These are phyloP conservation scores for Halophytophthora polymorphica DNA, from an alignment of 352 stramenopile species.

Conservation along the genomic window DNA sequence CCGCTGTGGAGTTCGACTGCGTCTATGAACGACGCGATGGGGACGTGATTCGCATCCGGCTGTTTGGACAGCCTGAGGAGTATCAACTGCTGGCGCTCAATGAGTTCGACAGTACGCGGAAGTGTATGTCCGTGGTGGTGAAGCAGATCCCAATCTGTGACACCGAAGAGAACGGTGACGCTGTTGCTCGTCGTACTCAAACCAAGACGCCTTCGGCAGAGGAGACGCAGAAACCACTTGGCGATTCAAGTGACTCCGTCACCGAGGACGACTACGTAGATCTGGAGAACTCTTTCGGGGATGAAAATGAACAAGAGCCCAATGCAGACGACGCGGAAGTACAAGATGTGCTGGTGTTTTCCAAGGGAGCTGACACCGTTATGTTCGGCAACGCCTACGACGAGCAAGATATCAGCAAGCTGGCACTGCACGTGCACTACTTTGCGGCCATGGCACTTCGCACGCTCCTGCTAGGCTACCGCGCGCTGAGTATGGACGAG, in stretches of 20 bases:
- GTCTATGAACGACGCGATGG: conserved; percentile 72
- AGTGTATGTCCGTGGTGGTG: conserved; percentile 85
- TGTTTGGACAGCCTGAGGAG: conserved; percentile 72
- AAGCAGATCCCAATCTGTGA: conserved; percentile 30
- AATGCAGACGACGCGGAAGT: conserved; percentile 25
- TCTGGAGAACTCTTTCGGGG: conserved; percentile 21
- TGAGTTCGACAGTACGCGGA: conserved; percentile 85
- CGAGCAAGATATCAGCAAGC: conserved; percentile 69
- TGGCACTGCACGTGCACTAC: conserved; percentile 80
- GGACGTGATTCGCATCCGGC: conserved; percentile 70
- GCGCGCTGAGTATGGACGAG: conserved; percentile 52
- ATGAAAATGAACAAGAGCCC: conserved; percentile 17
- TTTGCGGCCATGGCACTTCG: conserved; percentile 87
- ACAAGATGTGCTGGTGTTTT: conserved; percentile 75
- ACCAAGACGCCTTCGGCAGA: background rate
- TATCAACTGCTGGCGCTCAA: conserved; percentile 81
- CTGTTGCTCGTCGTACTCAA: background rate
- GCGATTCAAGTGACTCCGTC: conserved; percentile 6
- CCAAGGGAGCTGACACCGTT: conserved; percentile 86
- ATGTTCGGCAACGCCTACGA: conserved; percentile 83
- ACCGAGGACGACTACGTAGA: conserved; percentile 23
- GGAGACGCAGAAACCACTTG: background rate
- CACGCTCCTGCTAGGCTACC: conserved; percentile 82
- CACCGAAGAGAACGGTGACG: background rate
- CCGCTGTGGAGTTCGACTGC: conserved; percentile 78